A percentile compares a stretch with the other conserved stretches of the same genome.
These are phyloP conservation scores for Maudiozyma bulderi DNA, from an alignment of 805 yeast species.

Conservation along the genomic window DNA sequence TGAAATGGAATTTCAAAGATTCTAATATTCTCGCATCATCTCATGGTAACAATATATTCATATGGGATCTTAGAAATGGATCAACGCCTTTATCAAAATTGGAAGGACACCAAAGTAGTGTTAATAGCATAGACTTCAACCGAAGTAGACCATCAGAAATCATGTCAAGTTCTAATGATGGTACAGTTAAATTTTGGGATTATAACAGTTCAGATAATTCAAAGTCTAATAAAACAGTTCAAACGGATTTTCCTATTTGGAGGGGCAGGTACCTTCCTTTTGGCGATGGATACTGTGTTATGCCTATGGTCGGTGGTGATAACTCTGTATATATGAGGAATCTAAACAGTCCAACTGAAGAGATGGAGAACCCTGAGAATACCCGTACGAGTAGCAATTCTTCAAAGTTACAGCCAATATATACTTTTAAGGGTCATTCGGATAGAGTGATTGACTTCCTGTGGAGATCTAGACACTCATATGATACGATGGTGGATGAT, in stretches of 20 bases:
- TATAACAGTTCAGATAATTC: constrained; percentile 31
- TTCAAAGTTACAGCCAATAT: constrained; percentile 38
- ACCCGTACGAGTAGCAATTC: background rate
- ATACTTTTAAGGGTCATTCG: constrained; percentile 68
- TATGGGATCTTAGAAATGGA: constrained; percentile 87
- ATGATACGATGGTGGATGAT: constrained; percentile 43
- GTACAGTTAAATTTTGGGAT: constrained; percentile 78
- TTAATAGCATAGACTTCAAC: constrained; percentile 83
- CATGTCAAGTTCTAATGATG: constrained; percentile 80
- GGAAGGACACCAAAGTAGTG: constrained; percentile 72
- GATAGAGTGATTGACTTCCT: constrained; percentile 82
- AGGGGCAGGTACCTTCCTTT: constrained; percentile 84
- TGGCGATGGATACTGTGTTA: constrained; percentile 77
- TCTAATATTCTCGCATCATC: constrained; percentile 74
- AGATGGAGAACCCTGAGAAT: constrained; percentile 1
- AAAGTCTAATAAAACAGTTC: constrained; percentile 48
- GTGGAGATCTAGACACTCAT: constrained; percentile 62
- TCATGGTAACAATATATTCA: constrained; percentile 67
- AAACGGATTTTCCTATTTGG: constrained; percentile 77
- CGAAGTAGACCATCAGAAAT: constrained; percentile 48
- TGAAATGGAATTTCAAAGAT: constrained; percentile 79
- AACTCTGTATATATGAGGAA: constrained; percentile 34
- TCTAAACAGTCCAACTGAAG: constrained; percentile 9
- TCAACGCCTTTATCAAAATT: constrained; percentile 61
- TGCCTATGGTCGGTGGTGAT: constrained; percentile 85